Evolutionary conservation across 2,329 filamentous ascomycete genomes (phyloP).

Genomic region (Elsinoe arachidis): DNA sequence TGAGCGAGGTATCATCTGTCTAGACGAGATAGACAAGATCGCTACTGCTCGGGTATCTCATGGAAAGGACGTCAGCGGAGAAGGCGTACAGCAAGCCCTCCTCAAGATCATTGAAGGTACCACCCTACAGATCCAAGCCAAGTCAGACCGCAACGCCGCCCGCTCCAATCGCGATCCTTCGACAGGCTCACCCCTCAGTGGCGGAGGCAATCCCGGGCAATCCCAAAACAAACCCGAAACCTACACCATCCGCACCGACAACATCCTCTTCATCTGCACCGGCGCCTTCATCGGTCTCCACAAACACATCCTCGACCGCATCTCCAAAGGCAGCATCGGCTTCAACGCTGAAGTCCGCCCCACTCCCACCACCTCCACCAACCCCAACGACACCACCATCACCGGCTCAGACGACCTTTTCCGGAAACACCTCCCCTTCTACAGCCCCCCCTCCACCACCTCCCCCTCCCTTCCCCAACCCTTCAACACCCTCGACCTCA

Average conservation of each 20-base stretch:
- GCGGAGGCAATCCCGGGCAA: slow-evolving; percentile 26
- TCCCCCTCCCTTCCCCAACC: slow-evolving; percentile 49
- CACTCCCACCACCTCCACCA: slow-evolving; percentile 40
- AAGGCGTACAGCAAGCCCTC: slow-evolving; percentile 92
- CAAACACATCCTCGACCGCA: slow-evolving; percentile 76
- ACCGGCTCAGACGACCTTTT: slow-evolving; percentile 50
- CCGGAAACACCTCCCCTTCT: slow-evolving; percentile 40
- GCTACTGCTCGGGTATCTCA: slow-evolving; percentile 79
- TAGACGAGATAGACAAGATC: slow-evolving; percentile 97
- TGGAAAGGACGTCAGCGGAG: slow-evolving; percentile 87
- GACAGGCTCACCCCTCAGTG: slow-evolving; percentile 25
- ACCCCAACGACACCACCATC: slow-evolving; percentile 49
- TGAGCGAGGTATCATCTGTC: slow-evolving; percentile 86
- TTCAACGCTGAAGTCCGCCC: slow-evolving; percentile 74
- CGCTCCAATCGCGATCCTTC: slow-evolving; percentile 14
- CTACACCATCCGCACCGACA: slow-evolving; percentile 78
- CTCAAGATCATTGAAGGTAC: slow-evolving; percentile 95
- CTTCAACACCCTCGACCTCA: slow-evolving; percentile 58
- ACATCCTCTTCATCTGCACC: slow-evolving; percentile 94
- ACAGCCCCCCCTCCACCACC: slow-evolving; percentile 28
- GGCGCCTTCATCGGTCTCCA: slow-evolving; percentile 91
- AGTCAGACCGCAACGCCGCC: slow-evolving; percentile 52
- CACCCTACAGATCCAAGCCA: slow-evolving; percentile 84
- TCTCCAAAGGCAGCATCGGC: slow-evolving; percentile 78
- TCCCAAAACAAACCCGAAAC: slow-evolving; percentile 46